Evolutionary conservation across 768 basidiomycete species (phyloP).

Genomic region (Lyophyllum shimeji): DNA sequence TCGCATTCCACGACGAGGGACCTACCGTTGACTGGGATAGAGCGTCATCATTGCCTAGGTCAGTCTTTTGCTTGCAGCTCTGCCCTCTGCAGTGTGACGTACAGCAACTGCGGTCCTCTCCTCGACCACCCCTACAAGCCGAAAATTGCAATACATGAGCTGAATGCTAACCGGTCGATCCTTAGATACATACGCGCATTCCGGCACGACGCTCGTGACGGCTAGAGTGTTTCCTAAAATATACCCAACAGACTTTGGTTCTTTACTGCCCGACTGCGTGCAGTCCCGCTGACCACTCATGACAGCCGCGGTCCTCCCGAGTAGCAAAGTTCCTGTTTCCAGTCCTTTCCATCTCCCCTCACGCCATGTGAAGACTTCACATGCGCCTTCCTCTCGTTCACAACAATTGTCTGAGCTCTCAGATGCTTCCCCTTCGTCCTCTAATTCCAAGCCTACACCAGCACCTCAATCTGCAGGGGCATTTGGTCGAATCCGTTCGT

Average conservation of each 20-base stretch:
- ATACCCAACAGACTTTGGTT: slow-evolving; percentile 2
- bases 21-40: not conserved
- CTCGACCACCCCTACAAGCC: not conserved
- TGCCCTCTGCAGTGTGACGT: not conserved
- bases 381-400: slow-evolving; percentile 43
- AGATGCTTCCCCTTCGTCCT: slow-evolving; percentile 22
- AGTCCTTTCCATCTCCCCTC: slow-evolving; percentile 47
- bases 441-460: slow-evolving; percentile 19
- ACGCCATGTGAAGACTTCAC: slow-evolving; percentile 33
- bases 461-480: slow-evolving; percentile 46
- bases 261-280: not conserved
- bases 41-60: slow-evolving; percentile 12
- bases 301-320: slow-evolving; percentile 43
- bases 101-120: slow-evolving; percentile 5
- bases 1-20: slow-evolving; percentile 3
- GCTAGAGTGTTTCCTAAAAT: slow-evolving; percentile 1
- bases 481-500: slow-evolving; percentile 64
- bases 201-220: not conserved
- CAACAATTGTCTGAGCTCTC: slow-evolving; percentile 34
- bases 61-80: slow-evolving; percentile 1
- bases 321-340: slow-evolving; percentile 37
- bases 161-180: not conserved
- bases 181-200: slow-evolving; percentile 6
- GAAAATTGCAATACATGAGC: slow-evolving; percentile 9
- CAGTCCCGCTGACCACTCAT: slow-evolving; percentile 29